A percentile compares a stretch with the other conserved stretches of the same genome.
These are phyloP conservation scores for Arabidopsis lyrata DNA, from an alignment of 441 rosid genomes.

Conservation along the genomic window DNA sequence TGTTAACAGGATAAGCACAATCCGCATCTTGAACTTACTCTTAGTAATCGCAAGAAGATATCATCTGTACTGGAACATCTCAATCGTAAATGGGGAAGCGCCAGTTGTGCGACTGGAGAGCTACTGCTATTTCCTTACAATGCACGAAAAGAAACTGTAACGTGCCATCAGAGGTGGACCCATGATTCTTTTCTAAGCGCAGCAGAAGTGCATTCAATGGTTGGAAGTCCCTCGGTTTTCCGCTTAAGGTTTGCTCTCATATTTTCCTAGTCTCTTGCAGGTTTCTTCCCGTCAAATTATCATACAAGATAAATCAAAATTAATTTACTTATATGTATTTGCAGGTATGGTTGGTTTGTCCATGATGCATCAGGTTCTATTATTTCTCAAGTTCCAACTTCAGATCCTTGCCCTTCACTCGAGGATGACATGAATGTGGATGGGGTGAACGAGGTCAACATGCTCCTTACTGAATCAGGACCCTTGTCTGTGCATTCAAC, in stretches of 20 bases:
- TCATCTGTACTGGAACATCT: constrained; percentile 96
- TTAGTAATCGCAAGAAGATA: constrained; percentile 90
- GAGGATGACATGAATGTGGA: constrained; percentile 51
- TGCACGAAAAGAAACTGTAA: constrained; percentile 67
- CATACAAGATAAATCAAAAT: constrained; percentile 6
- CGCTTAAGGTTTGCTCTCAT: constrained; percentile 78
- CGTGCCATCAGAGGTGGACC: constrained; percentile 75
- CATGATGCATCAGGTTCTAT: constrained; percentile 51
- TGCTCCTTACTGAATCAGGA: constrained; percentile 47
- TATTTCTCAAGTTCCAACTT: constrained; percentile 48
- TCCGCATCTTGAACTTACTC: constrained; percentile 95
- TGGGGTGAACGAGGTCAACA: constrained; percentile 48
- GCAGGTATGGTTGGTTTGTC: constrained; percentile 98
- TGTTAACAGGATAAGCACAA: constrained; percentile 86
- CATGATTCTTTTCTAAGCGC: constrained; percentile 71
- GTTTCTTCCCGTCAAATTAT: constrained; percentile 26
- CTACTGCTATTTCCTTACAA: constrained; percentile 81
- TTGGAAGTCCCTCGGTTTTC: constrained; percentile 80
- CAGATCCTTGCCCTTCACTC: constrained; percentile 48
- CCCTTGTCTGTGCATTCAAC: constrained; percentile 46
- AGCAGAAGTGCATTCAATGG: constrained; percentile 67
- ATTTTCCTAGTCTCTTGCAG: constrained; percentile 29
- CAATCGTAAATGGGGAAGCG: constrained; percentile 93
- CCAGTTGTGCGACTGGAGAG: constrained; percentile 84
- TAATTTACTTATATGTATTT: constrained; percentile 38